Evolutionary conservation across 2,329 filamentous ascomycete species (phyloP).

Genomic region (Fusarium chaquense): DNA sequence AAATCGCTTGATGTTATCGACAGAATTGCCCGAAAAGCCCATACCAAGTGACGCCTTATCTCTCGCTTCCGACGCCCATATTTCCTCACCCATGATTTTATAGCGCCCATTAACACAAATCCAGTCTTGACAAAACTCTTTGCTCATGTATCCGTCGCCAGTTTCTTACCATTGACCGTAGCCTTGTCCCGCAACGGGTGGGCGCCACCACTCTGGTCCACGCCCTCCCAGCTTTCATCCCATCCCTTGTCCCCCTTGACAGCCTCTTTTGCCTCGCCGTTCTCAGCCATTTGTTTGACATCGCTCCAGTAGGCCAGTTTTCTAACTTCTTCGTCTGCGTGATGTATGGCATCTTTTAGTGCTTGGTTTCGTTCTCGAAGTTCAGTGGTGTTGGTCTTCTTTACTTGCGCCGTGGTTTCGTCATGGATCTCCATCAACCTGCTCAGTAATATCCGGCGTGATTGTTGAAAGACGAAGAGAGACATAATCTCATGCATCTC

Average conservation of each 20-base stretch:
- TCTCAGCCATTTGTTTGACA: conserved; percentile 74
- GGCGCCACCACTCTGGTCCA: conserved; percentile 65
- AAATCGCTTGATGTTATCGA: not conserved
- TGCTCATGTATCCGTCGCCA: conserved; percentile 1
- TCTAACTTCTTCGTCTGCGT: conserved; percentile 83
- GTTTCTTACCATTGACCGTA: conserved; percentile 42
- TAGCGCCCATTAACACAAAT: conserved; percentile 1
- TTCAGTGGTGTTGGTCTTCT: conserved; percentile 54
- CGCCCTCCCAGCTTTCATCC: conserved; percentile 61
- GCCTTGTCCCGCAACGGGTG: conserved; percentile 49
- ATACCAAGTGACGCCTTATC: conserved; percentile 31
- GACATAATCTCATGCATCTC: conserved; percentile 89
- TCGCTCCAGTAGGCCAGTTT: conserved; percentile 91
- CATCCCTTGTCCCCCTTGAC: conserved; percentile 55
- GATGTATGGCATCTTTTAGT: conserved; percentile 78
- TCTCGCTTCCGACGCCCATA: conserved; percentile 5
- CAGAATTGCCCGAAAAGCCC: not conserved
- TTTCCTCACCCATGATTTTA: not conserved
- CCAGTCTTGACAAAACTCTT: not conserved
- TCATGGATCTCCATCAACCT: conserved; percentile 72
- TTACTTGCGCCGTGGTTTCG: conserved; percentile 54
- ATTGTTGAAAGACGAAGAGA: conserved; percentile 89
- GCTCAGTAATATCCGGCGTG: conserved; percentile 79
- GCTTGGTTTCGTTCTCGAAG: conserved; percentile 68
- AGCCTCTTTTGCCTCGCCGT: conserved; percentile 60